phyloP scores from a whole-genome alignment of 1,139 yeast genomes.

The Nadsonia commutata region DNA sequence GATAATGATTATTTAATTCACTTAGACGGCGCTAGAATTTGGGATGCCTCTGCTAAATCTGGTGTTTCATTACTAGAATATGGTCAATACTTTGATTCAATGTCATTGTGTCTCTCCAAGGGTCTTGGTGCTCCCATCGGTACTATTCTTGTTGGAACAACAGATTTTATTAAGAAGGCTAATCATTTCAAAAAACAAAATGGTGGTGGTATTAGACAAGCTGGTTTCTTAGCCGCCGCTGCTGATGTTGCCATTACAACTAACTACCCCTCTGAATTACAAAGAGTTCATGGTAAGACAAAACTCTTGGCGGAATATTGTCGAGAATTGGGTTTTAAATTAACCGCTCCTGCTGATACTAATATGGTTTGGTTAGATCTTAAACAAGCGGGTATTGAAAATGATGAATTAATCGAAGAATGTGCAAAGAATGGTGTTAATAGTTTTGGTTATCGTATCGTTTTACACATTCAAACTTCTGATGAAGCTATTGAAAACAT shows the following conservation, averaged over 20 bases:
- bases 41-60: constrained; percentile 76
- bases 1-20: constrained; percentile 54
- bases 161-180: constrained; percentile 49
- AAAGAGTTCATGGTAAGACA: constrained; percentile 54
- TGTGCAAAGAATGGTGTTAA: constrained; percentile 51
- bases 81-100: constrained; percentile 71
- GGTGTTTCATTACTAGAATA: constrained; percentile 57
- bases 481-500: constrained; percentile 51
- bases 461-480: constrained; percentile 72
- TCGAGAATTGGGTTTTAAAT: constrained; percentile 31
- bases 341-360: constrained; percentile 71
- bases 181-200: constrained; percentile 83
- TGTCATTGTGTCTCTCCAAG: constrained; percentile 79
- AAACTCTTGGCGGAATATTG: constrained; percentile 51
- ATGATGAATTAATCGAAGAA: constrained; percentile 34
- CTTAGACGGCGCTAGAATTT: constrained; percentile 90
- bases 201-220: constrained; percentile 92
- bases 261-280: constrained; percentile 44
- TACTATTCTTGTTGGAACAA: constrained; percentile 64
- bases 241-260: constrained; percentile 67
- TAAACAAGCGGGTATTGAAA: constrained; percentile 43
- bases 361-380: constrained; percentile 74
- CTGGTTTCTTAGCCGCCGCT: constrained; percentile 73
- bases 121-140: constrained; percentile 94
- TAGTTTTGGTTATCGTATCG: constrained; percentile 56